Conservation (phyloP, 2,329 filamentous ascomycete genomes). For the Pseudohalonectria lignicola region DNA sequence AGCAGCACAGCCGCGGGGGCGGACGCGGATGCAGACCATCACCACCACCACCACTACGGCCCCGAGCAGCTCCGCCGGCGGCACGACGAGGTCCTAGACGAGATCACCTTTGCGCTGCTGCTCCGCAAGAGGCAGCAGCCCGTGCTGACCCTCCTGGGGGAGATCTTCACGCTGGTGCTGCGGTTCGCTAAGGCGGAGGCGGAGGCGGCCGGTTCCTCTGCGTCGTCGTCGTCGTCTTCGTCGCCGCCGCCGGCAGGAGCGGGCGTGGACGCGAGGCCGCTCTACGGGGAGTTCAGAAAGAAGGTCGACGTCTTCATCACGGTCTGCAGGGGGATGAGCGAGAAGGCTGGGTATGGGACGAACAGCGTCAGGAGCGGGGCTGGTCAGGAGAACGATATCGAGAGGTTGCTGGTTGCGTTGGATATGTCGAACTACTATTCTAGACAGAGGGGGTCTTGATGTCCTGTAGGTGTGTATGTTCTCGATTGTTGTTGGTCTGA, state of each 20-base stretch:
- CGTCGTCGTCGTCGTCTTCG: constrained; percentile 9
- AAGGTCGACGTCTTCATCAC: constrained; percentile 66
- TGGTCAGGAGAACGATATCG: constrained; percentile 13
- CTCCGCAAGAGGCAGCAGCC: constrained; percentile 66
- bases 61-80: constrained; percentile 56
- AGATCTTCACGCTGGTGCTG: constrained; percentile 64
- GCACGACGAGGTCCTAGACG: constrained; percentile 64
- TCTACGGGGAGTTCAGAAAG: constrained; percentile 58
- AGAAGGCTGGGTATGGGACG: constrained; percentile 42
- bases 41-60: no score
- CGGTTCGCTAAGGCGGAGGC: constrained; percentile 49
- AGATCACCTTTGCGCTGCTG: constrained; percentile 63
- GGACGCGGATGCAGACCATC: no score
- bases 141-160: constrained; percentile 61
- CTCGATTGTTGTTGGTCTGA: no score
- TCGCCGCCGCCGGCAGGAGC: constrained; percentile 15
- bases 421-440: constrained; percentile 14
- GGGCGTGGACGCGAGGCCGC: constrained; percentile 17
- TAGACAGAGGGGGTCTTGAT: not conserved
- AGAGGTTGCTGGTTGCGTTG: constrained; percentile 15
- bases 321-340: constrained; percentile 57
- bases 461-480: no score
- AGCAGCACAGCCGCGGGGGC: constrained; percentile 11
- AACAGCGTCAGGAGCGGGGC: constrained; percentile 13
- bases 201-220: constrained; percentile 15